Evolutionary conservation across 345 rosid genomes (phyloP).

Genomic region (Eucalyptus lansdowneana): DNA sequence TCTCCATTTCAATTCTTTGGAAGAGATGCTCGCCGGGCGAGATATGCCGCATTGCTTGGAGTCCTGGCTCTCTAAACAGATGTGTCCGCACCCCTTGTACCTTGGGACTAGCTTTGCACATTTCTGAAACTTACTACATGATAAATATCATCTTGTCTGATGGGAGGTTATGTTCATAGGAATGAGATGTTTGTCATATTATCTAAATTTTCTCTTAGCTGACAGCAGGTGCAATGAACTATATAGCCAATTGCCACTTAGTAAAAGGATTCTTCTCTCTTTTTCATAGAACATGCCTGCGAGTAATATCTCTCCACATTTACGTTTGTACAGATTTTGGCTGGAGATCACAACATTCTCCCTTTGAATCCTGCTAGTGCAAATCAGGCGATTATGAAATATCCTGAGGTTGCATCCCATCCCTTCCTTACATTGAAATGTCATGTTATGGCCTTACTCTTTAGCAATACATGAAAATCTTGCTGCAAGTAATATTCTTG

Average conservation of each 20-base stretch:
- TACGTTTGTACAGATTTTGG: conserved; percentile 21
- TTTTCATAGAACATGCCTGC: too few species aligned
- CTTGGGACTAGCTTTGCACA: not conserved
- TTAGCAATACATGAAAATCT: not conserved
- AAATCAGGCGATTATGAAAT: conserved; percentile 90
- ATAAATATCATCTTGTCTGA: too few species aligned
- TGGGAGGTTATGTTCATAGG: too few species aligned
- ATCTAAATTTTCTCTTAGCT: too few species aligned
- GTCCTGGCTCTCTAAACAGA: not conserved
- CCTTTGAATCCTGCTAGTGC: conserved; percentile 99
- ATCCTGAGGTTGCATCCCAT: conserved; percentile 58
- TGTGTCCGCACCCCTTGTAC: not conserved
- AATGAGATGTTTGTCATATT: too few species aligned
- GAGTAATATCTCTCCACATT: conserved; percentile 14
- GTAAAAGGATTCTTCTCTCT: too few species aligned
- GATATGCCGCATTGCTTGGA: not conserved
- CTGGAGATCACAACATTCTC: conserved; percentile 59
- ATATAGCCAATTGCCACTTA: too few species aligned
- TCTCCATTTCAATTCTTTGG: not conserved
- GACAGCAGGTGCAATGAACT: too few species aligned
- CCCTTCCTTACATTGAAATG: not conserved
- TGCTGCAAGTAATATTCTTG: not conserved
- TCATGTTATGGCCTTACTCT: not conserved
- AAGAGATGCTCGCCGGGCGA: too few species aligned
- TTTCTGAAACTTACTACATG: too few species aligned